Base-by-base conservation (phyloP, 192 early-diverging fungal species). In the Podila horticola region DNA sequence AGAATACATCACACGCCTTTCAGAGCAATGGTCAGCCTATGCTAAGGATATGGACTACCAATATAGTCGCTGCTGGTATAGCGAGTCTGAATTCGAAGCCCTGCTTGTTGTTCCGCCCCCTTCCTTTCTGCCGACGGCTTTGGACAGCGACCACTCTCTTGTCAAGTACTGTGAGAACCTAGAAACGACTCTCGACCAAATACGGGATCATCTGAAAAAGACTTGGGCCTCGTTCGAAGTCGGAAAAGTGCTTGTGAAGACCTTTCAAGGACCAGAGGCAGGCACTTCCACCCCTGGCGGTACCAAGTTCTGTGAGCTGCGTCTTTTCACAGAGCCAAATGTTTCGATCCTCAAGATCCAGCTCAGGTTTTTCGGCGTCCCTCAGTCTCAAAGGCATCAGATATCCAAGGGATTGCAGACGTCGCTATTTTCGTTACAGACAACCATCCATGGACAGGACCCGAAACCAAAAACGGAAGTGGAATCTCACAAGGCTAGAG, bases 21-120 rank as follows among this genome's bases (percentile, higher is more conserved):
- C 77, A 38, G 77, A 73, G 33, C 77, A 73, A 30, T 81, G 77
- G 77, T 72, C 77, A 2, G 77, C 70, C 3, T 59, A 72, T 50
- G 77, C 77, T 7, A 81, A 73, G 49, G 77, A 81, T 31, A 66
- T 66, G 11, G 71, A 81, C 41, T 68, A 57, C 57, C 70, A 73
- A 9, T 83, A 81, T 51, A 86, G 74, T 19, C 64, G 74, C 7
- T 84, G 83, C 38, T 90, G 88, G 85, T 90, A 87, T 50, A 87
- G 83, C 41, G 79, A 85, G 11, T 59, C 64, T 22, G 72, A 79
- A 13, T 86, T 89, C n/a, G 84, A 87, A 62, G 52, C 82, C 41
- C 58, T 87, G 12, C 41, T 88, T n/a, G 65, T 67, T 17, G 20
- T 74, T 19, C 65, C 79, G 11, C 64, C 67, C 8, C 74, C 73